A percentile compares a stretch with the other conserved stretches of the same genome.
These are phyloP conservation scores for Rhytidhysteron rufulum DNA, from an alignment of 2,329 filamentous ascomycete genomes.

Conservation along the genomic window DNA sequence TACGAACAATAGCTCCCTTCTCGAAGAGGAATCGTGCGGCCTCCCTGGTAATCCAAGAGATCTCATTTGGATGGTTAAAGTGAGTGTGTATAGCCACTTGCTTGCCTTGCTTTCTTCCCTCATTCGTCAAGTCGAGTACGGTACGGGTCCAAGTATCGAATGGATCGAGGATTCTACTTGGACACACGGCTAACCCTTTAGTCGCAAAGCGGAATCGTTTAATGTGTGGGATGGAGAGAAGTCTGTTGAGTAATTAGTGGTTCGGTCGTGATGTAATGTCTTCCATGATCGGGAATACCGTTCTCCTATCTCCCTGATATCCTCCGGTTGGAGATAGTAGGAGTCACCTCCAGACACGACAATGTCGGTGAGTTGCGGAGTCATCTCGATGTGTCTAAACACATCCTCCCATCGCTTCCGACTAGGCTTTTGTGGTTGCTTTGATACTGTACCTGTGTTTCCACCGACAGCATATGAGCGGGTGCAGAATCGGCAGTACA, in stretches of 20 bases:
- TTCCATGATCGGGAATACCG: conserved; percentile 12
- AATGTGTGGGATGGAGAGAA: conserved; percentile 57
- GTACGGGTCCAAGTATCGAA: conserved; percentile 53
- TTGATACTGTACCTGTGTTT: conserved; percentile 50
- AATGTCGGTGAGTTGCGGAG: conserved; percentile 52
- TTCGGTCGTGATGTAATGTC: conserved; percentile 1
- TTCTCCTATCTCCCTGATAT: conserved; percentile 53
- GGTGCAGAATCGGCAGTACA: conserved; percentile 62
- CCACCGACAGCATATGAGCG: conserved; percentile 57
- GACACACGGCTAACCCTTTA: conserved; percentile 59
- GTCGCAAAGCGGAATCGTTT: conserved; percentile 59
- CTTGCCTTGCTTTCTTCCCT: conserved; percentile 53
- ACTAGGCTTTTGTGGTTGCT: conserved; percentile 28
- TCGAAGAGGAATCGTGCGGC: conserved; percentile 51
- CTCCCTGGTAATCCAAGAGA: conserved; percentile 56
- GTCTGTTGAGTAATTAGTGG: conserved; percentile 19
- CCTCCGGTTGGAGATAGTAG: conserved; percentile 53
- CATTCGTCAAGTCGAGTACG: conserved; percentile 49
- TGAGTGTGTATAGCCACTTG: conserved; percentile 62
- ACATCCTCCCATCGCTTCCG: conserved; percentile 54
- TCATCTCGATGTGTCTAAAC: conserved; percentile 55
- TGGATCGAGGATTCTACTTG: conserved; percentile 52
- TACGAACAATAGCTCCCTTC: conserved; percentile 54
- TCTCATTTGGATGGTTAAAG: conserved; percentile 61
- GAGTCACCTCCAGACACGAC: conserved; percentile 62